Evolutionary conservation across 352 stramenopile species (phyloP), one percentile per base, ranked within the genome.

Genomic region (Pythium folliculosum): DNA sequence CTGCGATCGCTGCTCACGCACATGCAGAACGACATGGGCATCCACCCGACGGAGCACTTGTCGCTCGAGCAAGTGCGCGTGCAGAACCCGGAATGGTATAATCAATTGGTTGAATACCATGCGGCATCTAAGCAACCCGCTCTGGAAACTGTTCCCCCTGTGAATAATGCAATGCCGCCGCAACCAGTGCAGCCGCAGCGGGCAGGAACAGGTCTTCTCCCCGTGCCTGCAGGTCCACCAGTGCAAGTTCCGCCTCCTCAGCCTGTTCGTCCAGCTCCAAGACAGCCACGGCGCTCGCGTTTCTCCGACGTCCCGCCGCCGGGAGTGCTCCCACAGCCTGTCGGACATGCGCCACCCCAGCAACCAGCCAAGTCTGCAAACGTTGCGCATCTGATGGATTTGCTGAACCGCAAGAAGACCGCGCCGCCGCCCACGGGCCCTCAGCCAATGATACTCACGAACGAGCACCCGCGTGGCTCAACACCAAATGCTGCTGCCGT

Each of bases 1-100:
- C 73, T 95, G 32, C 84, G 88, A 4, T 83, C 79, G 12, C 76
- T 95, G 47, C 74, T 95, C 22, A 93, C 85, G n/a, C 50, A 83
- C 69, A 72, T 95, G 27, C 88, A 95, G 70, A 95, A 94, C 50
- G 88, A 95, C 47, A 93, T 94, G 83, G 82, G 78, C 3, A 93
- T 95, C 59, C 88, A 95, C 63, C 88, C 88, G 49, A 92, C 86
- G 1, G 79, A 94, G 65, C 88, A 95, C 71, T 86, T 95, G 77
- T 86, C 81, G 57, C 75, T 95, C 32, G 88, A 95, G 63, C 83
- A 95, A 81, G 88, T 95, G 65, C 84, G 86, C n/a, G 77, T 82
- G 35, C 85, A 92, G 74, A 94, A 95, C 67, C 86, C 88, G 17
- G 82, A 83, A 45, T 93, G 90, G 76, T 95, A 95, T 67, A 85